Evolutionary conservation across 2,329 filamentous ascomycete species (phyloP), one percentile per base, ranked within the genome.

Genomic region (Ophiobolus disseminans): DNA sequence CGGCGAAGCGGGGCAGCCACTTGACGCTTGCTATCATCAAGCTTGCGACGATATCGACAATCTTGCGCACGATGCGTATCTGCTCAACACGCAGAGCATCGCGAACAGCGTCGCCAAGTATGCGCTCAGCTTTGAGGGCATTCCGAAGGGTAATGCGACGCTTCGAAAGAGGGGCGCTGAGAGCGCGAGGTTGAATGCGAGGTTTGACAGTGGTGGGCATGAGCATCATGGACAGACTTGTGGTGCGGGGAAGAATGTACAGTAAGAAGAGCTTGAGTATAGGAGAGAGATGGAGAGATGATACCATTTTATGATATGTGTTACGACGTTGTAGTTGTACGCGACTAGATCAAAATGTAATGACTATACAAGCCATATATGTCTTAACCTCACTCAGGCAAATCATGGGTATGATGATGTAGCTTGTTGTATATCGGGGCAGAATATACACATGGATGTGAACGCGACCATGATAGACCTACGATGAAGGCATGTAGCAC

Each of bases 61-160:
- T 44, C 58, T 75, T 2, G 63, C 63, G 17, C 42, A 64, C 7
- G 71, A 73, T 2, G 73, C 73, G 3, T 75, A 65, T 46, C 40
- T 74, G 35, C 53, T 74, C 22, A 74, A 75, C 49, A 63, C 70
- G 1, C 66, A 73, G 56, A 67, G 64, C 31, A 75, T 76, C 35
- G 73, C 72, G 3, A 71, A 74, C 50, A 63, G 61, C 0, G 71
- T 75, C 4, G 73, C 66, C 6, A 72, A 66, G 55, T 75, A 75
- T 43, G 70, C 69, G 2, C 30, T 64, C 1, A 69, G 60, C 48
- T 75, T 68, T 39, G 68, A 72, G 25, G 68, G 67, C 7, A 71
- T 75, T 25, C 69, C 70, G 2, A 55, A 62, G 49, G 40, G 55
- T 6, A 66, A 70, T 40, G 48, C 48, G 3, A 66, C 62, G 11